A percentile compares a stretch with the other conserved stretches of the same genome.
These are phyloP conservation scores for Hanseniaspora mollemarum DNA, from an alignment of 805 yeast genomes.

Conservation along the genomic window DNA sequence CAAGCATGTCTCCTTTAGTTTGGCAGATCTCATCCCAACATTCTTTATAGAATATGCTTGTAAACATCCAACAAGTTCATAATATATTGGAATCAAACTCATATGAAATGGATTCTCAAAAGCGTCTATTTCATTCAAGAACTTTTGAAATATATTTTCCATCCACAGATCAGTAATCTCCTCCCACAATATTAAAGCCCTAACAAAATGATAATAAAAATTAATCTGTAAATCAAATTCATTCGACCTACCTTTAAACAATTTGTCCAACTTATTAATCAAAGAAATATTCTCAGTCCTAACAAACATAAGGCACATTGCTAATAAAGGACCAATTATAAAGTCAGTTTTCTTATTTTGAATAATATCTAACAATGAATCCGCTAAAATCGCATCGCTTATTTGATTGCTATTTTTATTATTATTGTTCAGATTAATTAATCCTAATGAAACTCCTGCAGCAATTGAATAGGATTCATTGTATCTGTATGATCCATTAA, in stretches of 20 bases:
- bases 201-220: neutral
- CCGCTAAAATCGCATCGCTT: constrained; percentile 30
- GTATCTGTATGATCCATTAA: constrained; percentile 45
- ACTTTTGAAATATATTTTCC: neutral
- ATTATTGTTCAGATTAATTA: constrained; percentile 58
- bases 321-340: constrained; percentile 46
- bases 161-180: neutral
- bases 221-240: neutral
- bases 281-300: neutral
- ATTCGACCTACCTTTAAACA: neutral
- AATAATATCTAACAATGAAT: constrained; percentile 46
- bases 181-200: neutral
- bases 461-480: constrained; percentile 76
- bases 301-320: constrained; percentile 39
- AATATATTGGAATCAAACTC: constrained; percentile 34
- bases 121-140: neutral
- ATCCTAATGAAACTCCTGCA: constrained; percentile 81
- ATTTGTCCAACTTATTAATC: neutral
- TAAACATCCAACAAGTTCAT: constrained; percentile 63
- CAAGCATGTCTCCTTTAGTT: constrained; percentile 40
- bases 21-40: constrained; percentile 55
- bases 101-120: neutral
- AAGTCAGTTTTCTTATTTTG: constrained; percentile 54
- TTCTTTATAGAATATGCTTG: constrained; percentile 61
- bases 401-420: neutral